Evolutionary conservation across 2,329 filamentous ascomycete species (phyloP), one percentile per base, ranked within the genome.

Genomic region (Calonectria montana): DNA sequence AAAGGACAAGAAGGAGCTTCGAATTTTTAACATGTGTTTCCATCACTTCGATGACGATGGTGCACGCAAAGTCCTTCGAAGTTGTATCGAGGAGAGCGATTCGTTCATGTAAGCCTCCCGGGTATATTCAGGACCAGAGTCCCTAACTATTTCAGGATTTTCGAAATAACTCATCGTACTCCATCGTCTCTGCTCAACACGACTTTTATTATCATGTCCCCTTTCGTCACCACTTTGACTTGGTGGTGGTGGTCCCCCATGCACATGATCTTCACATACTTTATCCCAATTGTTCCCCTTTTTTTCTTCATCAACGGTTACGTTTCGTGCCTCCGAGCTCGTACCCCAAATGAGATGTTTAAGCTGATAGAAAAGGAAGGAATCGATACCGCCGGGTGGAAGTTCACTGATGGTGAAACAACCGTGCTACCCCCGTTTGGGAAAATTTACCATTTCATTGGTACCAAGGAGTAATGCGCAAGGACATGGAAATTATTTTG

Each of bases 191-290:
- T 77, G 25, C 65, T 76, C 53, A 76, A 74, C 57, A 77, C 75
- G 31, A 76, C 74, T 0, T 76, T 77, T 15, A 71, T 77, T 61
- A 71, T 77, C 21, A 31, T 77, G 4, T 77, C 75, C 15, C 73
- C 74, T 12, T 74, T 77, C 18, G 35, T 77, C 18, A 76, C 75
- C 13, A 77, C 75, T 2, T 16, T 76, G 12, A 67, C 65, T 18
- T 77, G 74, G 75, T 77, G 74, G 73, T 76, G 74, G 69, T 76
- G 73, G 74, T 77, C 73, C 15, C 75, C 74, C 37, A 74, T 76
- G 69, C 71, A 77, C 29, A 21, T 76, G 9, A 67, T 77, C 50
- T 77, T 76, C 45, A 76, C 74, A 1, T 77, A 77, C 50, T 15
- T 77, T 4, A 73, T 77, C 37, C 73, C 74, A 1, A 69, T 77